Base-by-base conservation (phyloP, 1,284 basidiomycete species). In the Microbotryum lychnidis-dioicae region DNA sequence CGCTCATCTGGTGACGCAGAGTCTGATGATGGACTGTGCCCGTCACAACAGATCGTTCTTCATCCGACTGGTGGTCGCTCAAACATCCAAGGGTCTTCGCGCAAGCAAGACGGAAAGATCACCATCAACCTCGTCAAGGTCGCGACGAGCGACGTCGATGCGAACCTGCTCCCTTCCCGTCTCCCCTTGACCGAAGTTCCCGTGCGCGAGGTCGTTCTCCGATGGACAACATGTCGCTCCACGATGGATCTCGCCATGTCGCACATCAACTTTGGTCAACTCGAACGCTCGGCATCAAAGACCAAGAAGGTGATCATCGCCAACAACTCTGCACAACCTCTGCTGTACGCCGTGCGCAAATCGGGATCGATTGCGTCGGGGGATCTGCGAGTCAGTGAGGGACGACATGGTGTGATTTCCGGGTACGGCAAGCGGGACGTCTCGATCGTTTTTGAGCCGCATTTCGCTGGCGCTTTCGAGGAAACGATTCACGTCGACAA, bases 191-290 rank as follows among this genome's bases (percentile, higher is more conserved):
- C 74, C 56, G 77, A 79, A 59, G 68, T 80, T 52, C 79, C 79
- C 4, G 76, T 79, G 9, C 72, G 79, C n/a, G 79, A 80, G 62
- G 70, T 80, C 47, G 76, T 79, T 66, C 74, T 80, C 55, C 67
- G 77, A 33, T 75, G 76, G 59, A 77, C 73, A 27, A 76, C 76
- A 45, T 78, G 79, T 50, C 70, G 77, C 37, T 76, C 74, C 50
- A 72, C 78, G 45, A 70, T 80, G 45, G 79, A 80, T 66, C 75
- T 80, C 18, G 78, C 77, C 50, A 79, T 80, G 73, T 76, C 75
- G 53, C 76, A 76, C 58, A 79, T 80, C 76, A 79, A 80, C 69
- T 79, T 80, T 69, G 79, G 79, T 1, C 73, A 75, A n/a, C 76
- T 78, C 66, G 78, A 80, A 54, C 79, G 78, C 69, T 78, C 78